Base-by-base conservation (phyloP, 164 flowering plant genomes). In the Paratinospora sagittata region DNA sequence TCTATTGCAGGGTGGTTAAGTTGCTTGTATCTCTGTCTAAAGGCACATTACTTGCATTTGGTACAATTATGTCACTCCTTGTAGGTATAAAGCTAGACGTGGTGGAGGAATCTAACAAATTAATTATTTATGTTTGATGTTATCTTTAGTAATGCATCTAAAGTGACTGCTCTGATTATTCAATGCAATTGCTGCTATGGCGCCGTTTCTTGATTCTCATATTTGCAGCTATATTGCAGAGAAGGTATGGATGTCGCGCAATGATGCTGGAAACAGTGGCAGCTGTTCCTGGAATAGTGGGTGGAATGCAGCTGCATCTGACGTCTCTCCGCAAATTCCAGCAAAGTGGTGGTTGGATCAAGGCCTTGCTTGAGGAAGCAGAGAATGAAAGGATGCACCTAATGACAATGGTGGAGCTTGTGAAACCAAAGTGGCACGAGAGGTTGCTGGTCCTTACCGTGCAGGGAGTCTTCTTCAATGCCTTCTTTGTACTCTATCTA, bases 201-300 rank as follows among this genome's bases (percentile, higher is more conserved):
- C 10, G 10, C 43, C 27, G 64, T 3, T 70, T 52, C 34, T 61
- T 73, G 63, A 65, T 64, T 63, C 58, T 55, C 27, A 69, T 72
- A 24, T 0, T 37, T 60, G 68, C 30, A 69, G 37, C 67, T 47
- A 23, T 68, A 27, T 66, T 82, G 69, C 84, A 91, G 97, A 88
- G 94, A 72, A 80, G 97, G 55, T 91, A 91, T 77, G 97, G 97
- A 0, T 91, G 97, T 68, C 95, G 85, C 24, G 97, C 97, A 41
- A 87, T 91, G 95, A 91, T 91, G 97, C 86, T 91, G 60, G 97
- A 91, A 78, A 91, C 97, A 13, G 95, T 91, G 55, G 97, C 97
- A 24, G 97, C 92, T 24, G 95, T 91, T 63, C 95, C 95, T 10
- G 97, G 93, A n/a, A 89, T 91, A 93, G 97, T 91, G 62, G 97